Evolutionary conservation across 331 rosid species (phyloP).

Genomic region (Saraca asoca): DNA sequence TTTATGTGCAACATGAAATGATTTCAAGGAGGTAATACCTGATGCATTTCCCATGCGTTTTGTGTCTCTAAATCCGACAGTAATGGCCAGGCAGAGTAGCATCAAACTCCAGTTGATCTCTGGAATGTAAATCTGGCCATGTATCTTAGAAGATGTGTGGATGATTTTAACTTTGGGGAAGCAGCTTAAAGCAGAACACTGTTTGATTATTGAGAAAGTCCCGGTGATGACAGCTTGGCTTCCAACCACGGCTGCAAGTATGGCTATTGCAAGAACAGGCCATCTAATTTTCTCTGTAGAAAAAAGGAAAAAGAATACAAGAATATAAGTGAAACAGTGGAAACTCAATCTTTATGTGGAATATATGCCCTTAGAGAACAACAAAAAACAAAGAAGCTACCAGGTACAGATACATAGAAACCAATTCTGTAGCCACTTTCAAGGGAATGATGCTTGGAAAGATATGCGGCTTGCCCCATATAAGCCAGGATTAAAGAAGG

Average conservation of each 20-base stretch:
- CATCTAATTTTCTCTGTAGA: constrained; percentile 72
- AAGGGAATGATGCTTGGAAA: constrained; percentile 57
- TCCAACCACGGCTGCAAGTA: constrained; percentile 95
- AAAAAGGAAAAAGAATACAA: no score
- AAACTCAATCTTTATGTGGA: background rate
- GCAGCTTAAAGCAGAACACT: constrained; percentile 87
- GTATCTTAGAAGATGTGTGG: constrained; percentile 91
- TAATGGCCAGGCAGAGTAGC: constrained; percentile 81
- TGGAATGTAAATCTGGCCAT: constrained; percentile 94
- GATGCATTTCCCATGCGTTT: constrained; percentile 87
- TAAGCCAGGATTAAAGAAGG: constrained; percentile 87
- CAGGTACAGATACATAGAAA: constrained; percentile 90
- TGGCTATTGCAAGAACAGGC: constrained; percentile 87
- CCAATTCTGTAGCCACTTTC: constrained; percentile 45
- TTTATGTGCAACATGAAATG: constrained; percentile 19
- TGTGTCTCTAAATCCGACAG: constrained; percentile 85
- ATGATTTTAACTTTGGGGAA: constrained; percentile 90
- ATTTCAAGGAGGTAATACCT: constrained; percentile 53
- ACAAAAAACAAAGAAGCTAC: constrained; percentile 44
- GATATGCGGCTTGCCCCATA: constrained; percentile 98
- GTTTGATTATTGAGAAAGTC: constrained; percentile 92
- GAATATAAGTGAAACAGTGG: no score
- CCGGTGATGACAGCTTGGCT: constrained; percentile 98
- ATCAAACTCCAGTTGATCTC: constrained; percentile 93
- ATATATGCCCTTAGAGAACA: constrained; percentile 17